Base-by-base conservation (phyloP, 2,329 filamentous ascomycete species). In the Ascochyta lentis region DNA sequence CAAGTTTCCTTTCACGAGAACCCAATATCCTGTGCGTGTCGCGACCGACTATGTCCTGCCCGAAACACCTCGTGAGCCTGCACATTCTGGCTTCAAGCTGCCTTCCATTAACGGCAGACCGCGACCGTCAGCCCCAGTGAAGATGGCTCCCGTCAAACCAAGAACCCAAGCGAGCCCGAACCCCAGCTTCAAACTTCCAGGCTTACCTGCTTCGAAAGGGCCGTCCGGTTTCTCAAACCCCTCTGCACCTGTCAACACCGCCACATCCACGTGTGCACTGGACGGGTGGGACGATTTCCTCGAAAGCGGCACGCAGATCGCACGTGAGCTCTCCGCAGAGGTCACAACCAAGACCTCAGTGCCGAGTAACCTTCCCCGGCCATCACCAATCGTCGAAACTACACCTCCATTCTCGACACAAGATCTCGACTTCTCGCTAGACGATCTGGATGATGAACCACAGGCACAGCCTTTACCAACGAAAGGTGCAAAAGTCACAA, bases 251-350 rank as follows among this genome's bases (percentile, higher is more conserved):
- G 4, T 9, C n/a, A 56, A 57, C 9, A 13, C 51, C 4, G 9
- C 16, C 3, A 12, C 6, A 6, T 15, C 49, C 4, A 13, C 43
- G 6, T 27, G 39, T 19, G 13, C 45, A 1, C 22, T 57, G 0
- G 73, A 75, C 35, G 60, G 57, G 3, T 76, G 73, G 73, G 73
- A 70, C 46, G 72, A 77, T 37, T 78, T 80, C n/a, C 66, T 81
- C 2, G 78, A 76, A n/a, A 78, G 72, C 54, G 76, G 72, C 33
- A 78, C 78, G 0, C 79, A 81, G 54, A 77, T 81, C 33, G 77
- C 77, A 6, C 73, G 78, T 8, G 78, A 81, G 29, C 63, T 81
- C 8, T 67, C 66, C 3, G 56, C 53, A 15, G 71, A 70, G 13
- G 24, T 9, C 16, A 26, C 4, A 6, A 31, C 13, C 24, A n/a